Conservation (phyloP, 23 red algal genomes). For the Gracilaria caudata region DNA sequence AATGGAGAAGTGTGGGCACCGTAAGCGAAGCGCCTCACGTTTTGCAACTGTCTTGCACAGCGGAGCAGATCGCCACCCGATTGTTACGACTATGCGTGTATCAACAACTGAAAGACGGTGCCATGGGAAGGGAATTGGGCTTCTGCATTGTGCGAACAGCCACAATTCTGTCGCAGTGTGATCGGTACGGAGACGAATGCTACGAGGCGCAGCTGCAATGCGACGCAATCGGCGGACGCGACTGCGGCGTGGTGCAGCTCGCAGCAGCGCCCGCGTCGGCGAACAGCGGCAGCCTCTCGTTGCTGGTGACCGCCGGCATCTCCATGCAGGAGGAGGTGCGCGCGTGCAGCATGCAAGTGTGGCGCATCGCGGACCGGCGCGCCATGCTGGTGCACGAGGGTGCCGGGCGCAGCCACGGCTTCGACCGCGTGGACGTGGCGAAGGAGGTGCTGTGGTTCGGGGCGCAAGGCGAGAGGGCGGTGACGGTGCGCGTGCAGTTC, state of each 20-base stretch:
- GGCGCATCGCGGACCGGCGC: not conserved
- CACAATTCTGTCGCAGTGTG: not conserved
- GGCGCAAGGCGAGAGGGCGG: not conserved
- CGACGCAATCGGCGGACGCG: constrained; percentile 7
- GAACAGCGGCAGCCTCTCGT: not conserved
- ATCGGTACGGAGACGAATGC: not conserved
- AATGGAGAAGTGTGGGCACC: not conserved
- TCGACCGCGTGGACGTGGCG: not conserved
- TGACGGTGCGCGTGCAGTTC: not conserved
- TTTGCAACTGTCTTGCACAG: not conserved
- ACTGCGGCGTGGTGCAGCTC: constrained; percentile 18
- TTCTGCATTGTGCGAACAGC: constrained; percentile 5
- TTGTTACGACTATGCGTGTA: constrained; percentile 13
- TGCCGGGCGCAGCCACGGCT: not conserved
- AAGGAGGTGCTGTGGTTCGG: not conserved
- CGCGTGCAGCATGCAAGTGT: not conserved
- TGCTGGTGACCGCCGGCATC: not conserved
- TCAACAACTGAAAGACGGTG: not conserved
- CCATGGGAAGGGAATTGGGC: not conserved
- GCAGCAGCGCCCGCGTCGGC: not conserved
- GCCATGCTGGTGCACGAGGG: not conserved
- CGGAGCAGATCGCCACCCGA: not conserved
- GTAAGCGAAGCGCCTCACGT: not conserved
- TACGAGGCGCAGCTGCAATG: constrained; percentile 20
- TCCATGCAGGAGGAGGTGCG: constrained; percentile 23